Conservation (phyloP, 2,329 filamentous ascomycete genomes). For the Diaporthe sp. region DNA sequence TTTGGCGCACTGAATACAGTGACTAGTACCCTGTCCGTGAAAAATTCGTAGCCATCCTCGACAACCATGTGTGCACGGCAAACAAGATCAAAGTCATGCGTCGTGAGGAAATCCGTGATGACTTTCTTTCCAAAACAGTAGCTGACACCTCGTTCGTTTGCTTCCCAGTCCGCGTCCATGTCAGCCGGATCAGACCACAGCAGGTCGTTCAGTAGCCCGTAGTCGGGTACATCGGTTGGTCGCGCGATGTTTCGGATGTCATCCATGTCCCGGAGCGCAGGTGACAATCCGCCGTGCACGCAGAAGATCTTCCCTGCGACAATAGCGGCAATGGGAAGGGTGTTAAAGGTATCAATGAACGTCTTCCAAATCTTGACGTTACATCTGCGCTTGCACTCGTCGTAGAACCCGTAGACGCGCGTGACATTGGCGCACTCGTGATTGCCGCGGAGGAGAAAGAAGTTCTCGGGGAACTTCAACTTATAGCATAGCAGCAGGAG, state of each 20-base stretch:
- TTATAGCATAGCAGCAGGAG: conserved; percentile 95
- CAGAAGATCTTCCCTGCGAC: conserved; percentile 98
- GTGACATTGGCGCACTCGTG: conserved; percentile 98
- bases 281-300: conserved; percentile 94
- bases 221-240: conserved; percentile 97
- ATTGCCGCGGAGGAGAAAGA: conserved; percentile 94
- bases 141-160: conserved; percentile 95
- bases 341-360: conserved; percentile 97
- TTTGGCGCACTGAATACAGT: conserved; percentile 99
- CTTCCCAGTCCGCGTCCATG: conserved; percentile 98
- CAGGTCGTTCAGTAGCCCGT: conserved; percentile 93
- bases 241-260: conserved; percentile 96
- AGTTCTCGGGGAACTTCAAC: conserved; percentile 97
- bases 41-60: conserved; percentile 99
- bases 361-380: conserved; percentile 99
- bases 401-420: conserved; percentile 96
- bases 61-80: conserved; percentile 99
- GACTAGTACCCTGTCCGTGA: conserved; percentile 93
- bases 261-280: conserved; percentile 95
- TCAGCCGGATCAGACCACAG: conserved; percentile 98
- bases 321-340: conserved; percentile 94
- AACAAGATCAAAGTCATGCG: conserved; percentile 97
- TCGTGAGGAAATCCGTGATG: conserved; percentile 93
- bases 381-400: conserved; percentile 95
- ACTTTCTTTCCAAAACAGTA: conserved; percentile 99